phyloP scores from a whole-genome alignment of 176 grass and related monocot genomes.

The Bothriochloa decipiens region DNA sequence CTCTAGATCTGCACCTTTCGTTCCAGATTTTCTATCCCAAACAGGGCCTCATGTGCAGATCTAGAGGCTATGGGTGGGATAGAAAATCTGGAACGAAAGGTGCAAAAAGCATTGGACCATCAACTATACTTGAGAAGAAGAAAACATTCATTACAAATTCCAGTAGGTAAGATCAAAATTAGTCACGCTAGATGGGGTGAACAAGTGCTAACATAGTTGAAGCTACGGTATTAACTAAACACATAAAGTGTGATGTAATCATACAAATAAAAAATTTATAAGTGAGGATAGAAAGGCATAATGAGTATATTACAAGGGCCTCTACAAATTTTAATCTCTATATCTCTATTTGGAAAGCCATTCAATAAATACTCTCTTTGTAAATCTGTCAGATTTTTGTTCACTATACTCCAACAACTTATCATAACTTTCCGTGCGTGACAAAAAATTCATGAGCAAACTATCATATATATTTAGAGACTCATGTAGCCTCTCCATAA shows the following conservation, averaged over 20 bases:
- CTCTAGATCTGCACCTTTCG: background rate
- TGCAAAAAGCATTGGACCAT: background rate
- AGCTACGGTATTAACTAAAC: background rate
- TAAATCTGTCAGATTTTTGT: background rate
- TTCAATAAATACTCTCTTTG: background rate
- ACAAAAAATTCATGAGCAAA: background rate
- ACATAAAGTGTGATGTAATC: background rate
- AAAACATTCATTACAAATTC: background rate
- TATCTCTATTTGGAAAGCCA: background rate
- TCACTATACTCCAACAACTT: background rate
- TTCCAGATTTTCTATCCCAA: no score
- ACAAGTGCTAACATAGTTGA: background rate
- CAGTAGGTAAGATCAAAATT: background rate
- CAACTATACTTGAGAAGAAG: background rate
- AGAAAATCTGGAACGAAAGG: background rate
- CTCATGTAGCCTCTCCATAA: background rate
- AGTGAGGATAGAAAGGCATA: background rate
- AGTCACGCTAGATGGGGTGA: background rate
- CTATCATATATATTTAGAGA: background rate
- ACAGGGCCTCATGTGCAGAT: no score
- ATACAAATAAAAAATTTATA: background rate
- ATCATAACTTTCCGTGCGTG: background rate
- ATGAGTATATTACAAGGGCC: background rate
- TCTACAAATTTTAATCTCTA: background rate
- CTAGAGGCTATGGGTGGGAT: no score